Evolutionary conservation across 768 basidiomycete genomes (phyloP).

Genomic region (Termitomyces sp.): DNA sequence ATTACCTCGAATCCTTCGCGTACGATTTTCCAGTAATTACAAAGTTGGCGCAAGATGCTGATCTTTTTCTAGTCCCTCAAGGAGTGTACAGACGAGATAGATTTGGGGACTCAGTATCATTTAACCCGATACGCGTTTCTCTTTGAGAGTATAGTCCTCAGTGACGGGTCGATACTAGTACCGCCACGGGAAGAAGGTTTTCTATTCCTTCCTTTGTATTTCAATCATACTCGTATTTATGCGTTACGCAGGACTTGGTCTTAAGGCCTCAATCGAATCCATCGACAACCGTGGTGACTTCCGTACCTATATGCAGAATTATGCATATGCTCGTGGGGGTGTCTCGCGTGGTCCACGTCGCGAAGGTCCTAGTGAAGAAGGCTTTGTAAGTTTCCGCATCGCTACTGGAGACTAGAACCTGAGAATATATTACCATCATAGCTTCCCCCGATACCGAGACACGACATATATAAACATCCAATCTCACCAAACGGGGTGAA

Average conservation of each 20-base stretch:
- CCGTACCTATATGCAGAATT: constrained; percentile 96
- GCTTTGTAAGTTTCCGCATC: constrained; percentile 69
- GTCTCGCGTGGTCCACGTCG: constrained; percentile 69
- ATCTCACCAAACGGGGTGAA: constrained; percentile 23
- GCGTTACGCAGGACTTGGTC: constrained; percentile 44
- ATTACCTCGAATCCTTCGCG: constrained; percentile 86
- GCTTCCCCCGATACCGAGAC: constrained; percentile 59
- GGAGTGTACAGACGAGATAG: constrained; percentile 93
- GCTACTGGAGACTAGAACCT: constrained; percentile 1
- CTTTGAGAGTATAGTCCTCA: constrained; percentile 85
- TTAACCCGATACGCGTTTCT: constrained; percentile 91
- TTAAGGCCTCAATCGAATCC: constrained; percentile 82
- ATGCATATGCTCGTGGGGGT: constrained; percentile 81
- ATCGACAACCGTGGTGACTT: constrained; percentile 96
- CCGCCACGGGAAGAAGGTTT: constrained; percentile 71
- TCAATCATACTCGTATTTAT: constrained; percentile 1
- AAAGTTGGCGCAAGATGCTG: neutral
- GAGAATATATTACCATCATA: constrained; percentile 18
- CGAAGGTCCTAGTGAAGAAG: constrained; percentile 88
- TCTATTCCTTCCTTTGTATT: neutral
- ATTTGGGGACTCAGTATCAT: constrained; percentile 97
- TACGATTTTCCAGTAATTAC: constrained; percentile 36
- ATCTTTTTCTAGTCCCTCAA: constrained; percentile 63
- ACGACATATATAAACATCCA: constrained; percentile 20
- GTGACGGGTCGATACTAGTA: constrained; percentile 80